These are phyloP conservation scores for Neofusicoccum ribis DNA, from an alignment of 2,329 filamentous ascomycete species.

Conservation along the genomic window DNA sequence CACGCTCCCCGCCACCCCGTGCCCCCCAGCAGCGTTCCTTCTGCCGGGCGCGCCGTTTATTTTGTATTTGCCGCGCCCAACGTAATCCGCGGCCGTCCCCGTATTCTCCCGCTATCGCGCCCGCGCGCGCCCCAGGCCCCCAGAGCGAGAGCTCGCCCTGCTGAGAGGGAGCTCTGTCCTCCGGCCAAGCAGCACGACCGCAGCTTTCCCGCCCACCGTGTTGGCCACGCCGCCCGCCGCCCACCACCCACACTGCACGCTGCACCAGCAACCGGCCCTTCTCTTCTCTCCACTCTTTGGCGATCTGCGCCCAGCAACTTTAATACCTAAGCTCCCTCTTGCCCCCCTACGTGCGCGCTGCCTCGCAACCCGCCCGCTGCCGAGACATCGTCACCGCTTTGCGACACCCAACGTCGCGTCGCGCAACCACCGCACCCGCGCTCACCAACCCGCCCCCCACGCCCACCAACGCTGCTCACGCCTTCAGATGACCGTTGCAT, in stretches of 20 bases:
- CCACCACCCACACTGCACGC: conserved; percentile 13
- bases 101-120: conserved; percentile 11
- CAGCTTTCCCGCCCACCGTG: conserved; percentile 15
- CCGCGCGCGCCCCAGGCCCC: not conserved
- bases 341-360: conserved; percentile 2
- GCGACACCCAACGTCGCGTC: conserved; percentile 18
- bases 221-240: conserved; percentile 10
- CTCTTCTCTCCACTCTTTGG: conserved; percentile 20
- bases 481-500: conserved; percentile 42
- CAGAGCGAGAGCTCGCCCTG: not conserved
- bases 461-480: conserved; percentile 27
- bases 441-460: conserved; percentile 28
- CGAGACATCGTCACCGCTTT: conserved; percentile 19
- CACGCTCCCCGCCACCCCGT: not conserved
- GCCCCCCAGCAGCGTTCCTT: not conserved
- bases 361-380: conserved; percentile 18
- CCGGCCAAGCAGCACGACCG: not conserved
- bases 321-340: conserved; percentile 20
- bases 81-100: conserved; percentile 1
- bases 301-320: conserved; percentile 19
- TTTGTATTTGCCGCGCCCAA: not conserved
- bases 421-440: conserved; percentile 15
- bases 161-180: conserved; percentile 13
- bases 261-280: conserved; percentile 19
- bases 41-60: not conserved